Base-by-base conservation (phyloP, 2,329 filamentous ascomycete species). In the Claviceps citrina region DNA sequence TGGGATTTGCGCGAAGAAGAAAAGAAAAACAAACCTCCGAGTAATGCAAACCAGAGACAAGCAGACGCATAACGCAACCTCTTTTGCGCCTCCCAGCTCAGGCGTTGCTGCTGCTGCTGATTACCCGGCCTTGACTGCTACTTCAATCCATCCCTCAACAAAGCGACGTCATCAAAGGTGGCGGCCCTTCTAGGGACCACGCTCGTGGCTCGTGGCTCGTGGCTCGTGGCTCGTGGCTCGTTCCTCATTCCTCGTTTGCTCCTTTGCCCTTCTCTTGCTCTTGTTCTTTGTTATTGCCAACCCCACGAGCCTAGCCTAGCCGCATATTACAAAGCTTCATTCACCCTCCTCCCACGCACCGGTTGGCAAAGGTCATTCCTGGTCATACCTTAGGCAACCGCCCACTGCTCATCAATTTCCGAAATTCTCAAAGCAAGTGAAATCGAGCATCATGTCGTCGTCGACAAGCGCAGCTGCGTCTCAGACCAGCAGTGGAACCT, bases 401-500 rank as follows among this genome's bases (percentile, higher is more conserved):
- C n/a, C n/a, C n/a, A n/a, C 5, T 24, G 22, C 22, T 5, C 22
- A 24, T 8, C 5, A 18, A 4, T 13, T 18, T 4, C 10, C 19
- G 10, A 26, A 6, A 4, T 20, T 18, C 15, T 7, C 9, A 12
- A n/a, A n/a, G 15, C 18, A 37, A 30, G 6, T 18, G 15, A n/a
- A 25, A 30, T 12, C 8, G 12, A 36, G 12, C 48, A 49, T 36
- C 47, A 60, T 60, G 56, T 54, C 55, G 7, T 45, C 54, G 7
- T 51, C 55, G 27, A 49, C 46, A 44, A 45, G 52, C 18, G 40
- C 46, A 19, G 45, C 56, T 24, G 49, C 59, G 31, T 47, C 61
- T 25, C 57, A 61, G 44, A 61, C 61, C 34, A 57, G 52, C 47
- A 63, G 61, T 51, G 60, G 65, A 46, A 69, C 65, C 55, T 72